Percentiles rank a stretch among this genome's conserved stretches.
phyloP scores from a whole-genome alignment of 768 basidiomycete genomes.

The Tricholoma sp. region DNA sequence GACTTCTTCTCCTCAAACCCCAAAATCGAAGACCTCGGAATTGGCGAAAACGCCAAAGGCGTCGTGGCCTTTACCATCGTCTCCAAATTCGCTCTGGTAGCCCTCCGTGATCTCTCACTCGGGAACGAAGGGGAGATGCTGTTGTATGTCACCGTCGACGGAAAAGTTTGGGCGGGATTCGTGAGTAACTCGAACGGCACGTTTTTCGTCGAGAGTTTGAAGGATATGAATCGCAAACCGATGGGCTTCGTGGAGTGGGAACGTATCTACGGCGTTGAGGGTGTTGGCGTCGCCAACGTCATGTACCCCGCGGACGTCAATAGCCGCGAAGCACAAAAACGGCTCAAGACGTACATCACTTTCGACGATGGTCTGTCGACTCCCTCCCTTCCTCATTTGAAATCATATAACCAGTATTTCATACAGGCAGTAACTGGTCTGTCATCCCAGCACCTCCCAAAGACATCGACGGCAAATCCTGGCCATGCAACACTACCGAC shows the following conservation, averaged over 20 bases:
- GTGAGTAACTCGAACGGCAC: constrained; percentile 94
- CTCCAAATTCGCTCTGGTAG: constrained; percentile 88
- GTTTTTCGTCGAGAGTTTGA: constrained; percentile 80
- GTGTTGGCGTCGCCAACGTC: constrained; percentile 91
- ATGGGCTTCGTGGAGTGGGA: constrained; percentile 93
- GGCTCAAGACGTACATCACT: constrained; percentile 66
- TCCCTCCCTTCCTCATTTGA: too few relatives aligned
- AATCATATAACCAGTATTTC: too few relatives aligned
- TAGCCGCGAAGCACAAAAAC: constrained; percentile 57
- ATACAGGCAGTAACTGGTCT: constrained; percentile 69
- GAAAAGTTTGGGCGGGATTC: constrained; percentile 83
- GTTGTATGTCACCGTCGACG: constrained; percentile 83
- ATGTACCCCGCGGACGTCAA: constrained; percentile 82
- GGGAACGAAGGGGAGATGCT: constrained; percentile 65
- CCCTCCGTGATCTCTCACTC: constrained; percentile 63
- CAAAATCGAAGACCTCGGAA: constrained; percentile 80
- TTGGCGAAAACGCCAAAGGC: constrained; percentile 79
- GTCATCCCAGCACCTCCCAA: constrained; percentile 49
- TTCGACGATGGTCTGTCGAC: constrained; percentile 50
- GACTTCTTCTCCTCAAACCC: constrained; percentile 73
- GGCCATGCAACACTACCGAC: too few relatives aligned
- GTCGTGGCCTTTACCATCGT: constrained; percentile 93
- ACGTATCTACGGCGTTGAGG: constrained; percentile 78
- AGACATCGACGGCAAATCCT: too few relatives aligned
- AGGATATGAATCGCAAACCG: constrained; percentile 88